Evolutionary conservation across 2,329 filamentous ascomycete genomes (phyloP).

Genomic region (Tolypocladium guangdongense): DNA sequence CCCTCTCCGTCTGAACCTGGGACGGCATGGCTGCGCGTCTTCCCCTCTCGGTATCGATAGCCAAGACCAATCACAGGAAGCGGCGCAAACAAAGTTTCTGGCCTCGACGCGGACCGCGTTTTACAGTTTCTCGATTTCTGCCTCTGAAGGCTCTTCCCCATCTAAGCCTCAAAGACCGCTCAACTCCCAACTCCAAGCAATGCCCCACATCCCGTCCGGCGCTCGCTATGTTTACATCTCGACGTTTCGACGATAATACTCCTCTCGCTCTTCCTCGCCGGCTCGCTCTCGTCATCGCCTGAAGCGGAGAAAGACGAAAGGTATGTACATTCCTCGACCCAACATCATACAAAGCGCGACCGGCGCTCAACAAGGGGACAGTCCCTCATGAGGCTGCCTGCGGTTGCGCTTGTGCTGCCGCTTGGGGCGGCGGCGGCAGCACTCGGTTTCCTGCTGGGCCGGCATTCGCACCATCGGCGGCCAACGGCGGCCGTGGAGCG

Average conservation of each 20-base stretch:
- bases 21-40: neutral
- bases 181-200: slow-evolving; percentile 27
- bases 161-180: slow-evolving; percentile 13
- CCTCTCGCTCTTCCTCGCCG: neutral
- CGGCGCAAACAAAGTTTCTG: neutral
- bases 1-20: neutral
- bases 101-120: neutral
- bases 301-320: slow-evolving; percentile 3
- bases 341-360: slow-evolving; percentile 10
- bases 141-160: slow-evolving; percentile 10
- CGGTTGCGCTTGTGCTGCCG: slow-evolving; percentile 9
- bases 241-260: slow-evolving; percentile 2
- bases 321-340: slow-evolving; percentile 7
- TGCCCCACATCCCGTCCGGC: slow-evolving; percentile 12
- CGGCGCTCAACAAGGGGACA: slow-evolving; percentile 1
- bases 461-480: slow-evolving; percentile 15
- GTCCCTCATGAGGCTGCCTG: slow-evolving; percentile 14
- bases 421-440: slow-evolving; percentile 12
- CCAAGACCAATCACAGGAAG: neutral
- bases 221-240: slow-evolving; percentile 5
- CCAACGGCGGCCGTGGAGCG: slow-evolving; percentile 21
- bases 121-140: slow-evolving; percentile 6
- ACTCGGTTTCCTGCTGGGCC: slow-evolving; percentile 12
- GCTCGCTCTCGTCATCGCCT: slow-evolving; percentile 1
- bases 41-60: neutral